phyloP scores from a whole-genome alignment of 2,329 filamentous ascomycete species.

The Arthrobotrys entomopaga region DNA sequence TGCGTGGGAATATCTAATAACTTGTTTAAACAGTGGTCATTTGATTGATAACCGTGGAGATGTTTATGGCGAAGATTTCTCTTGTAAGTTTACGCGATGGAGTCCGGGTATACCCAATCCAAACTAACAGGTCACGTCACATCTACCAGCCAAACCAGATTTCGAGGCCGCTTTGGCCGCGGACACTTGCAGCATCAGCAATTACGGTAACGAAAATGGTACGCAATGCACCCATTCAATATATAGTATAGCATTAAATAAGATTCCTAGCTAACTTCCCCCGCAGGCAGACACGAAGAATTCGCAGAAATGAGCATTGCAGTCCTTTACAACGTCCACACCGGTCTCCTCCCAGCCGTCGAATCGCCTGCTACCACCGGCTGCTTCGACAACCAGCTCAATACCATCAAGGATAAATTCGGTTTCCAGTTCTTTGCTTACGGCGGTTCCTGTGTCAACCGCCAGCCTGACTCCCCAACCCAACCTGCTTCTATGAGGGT shows the following conservation, averaged over 20 bases:
- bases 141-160: slow-evolving; percentile 20
- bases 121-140: slow-evolving; percentile 10
- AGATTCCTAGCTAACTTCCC: background rate
- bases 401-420: slow-evolving; percentile 32
- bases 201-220: slow-evolving; percentile 30
- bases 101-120: background rate
- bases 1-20: background rate
- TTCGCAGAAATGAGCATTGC: slow-evolving; percentile 43
- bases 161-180: slow-evolving; percentile 23
- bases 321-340: slow-evolving; percentile 36
- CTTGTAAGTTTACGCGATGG: slow-evolving; percentile 17
- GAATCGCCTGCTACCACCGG: slow-evolving; percentile 31
- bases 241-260: background rate
- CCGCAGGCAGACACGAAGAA: slow-evolving; percentile 34
- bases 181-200: slow-evolving; percentile 39
- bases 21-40: slow-evolving; percentile 25
- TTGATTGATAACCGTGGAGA: slow-evolving; percentile 41
- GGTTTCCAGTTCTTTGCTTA: slow-evolving; percentile 29
- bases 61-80: slow-evolving; percentile 41
- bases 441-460: slow-evolving; percentile 36
- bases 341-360: slow-evolving; percentile 32
- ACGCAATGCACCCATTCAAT: background rate
- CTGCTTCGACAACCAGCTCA: slow-evolving; percentile 42
- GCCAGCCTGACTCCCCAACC: slow-evolving; percentile 24
- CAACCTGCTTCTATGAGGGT: slow-evolving; percentile 17